A percentile compares a stretch with the other conserved stretches of the same genome.
phyloP scores from a whole-genome alignment of 495 filamentous ascomycete species.

The Pyrenopolyporus hunteri region DNA sequence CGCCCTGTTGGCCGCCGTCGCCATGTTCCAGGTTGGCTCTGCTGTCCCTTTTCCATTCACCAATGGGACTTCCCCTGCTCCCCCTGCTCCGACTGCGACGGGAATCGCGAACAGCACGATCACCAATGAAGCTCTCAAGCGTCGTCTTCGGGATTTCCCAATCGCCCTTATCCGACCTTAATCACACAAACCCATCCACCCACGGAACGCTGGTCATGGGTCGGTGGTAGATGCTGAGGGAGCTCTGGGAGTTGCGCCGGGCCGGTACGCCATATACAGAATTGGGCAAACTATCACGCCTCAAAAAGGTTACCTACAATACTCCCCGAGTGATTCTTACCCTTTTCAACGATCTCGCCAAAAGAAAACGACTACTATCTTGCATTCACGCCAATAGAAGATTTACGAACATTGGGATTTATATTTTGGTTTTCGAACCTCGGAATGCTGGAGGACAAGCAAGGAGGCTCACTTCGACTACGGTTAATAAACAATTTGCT shows the following conservation, averaged over 20 bases:
- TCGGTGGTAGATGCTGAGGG: too few species aligned
- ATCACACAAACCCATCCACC: too few species aligned
- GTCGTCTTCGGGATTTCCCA: conserved; percentile 39
- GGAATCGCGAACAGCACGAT: conserved; percentile 20
- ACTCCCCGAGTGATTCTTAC: conserved; percentile 1
- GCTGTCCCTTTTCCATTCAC: conserved; percentile 35
- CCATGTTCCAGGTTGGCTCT: conserved; percentile 38
- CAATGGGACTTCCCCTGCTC: conserved; percentile 25
- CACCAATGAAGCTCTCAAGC: conserved; percentile 20
- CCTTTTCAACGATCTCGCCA: neutral
- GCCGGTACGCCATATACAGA: conserved; percentile 6
- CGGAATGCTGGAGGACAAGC: conserved; percentile 14
- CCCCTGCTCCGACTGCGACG: neutral
- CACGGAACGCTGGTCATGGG: too few species aligned
- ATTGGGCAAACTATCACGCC: neutral
- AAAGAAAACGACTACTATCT: conserved; percentile 21
- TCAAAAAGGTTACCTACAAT: too few species aligned
- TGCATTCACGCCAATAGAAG: conserved; percentile 37
- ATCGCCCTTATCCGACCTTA: conserved; percentile 40
- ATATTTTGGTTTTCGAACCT: conserved; percentile 17
- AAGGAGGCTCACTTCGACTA: conserved; percentile 7
- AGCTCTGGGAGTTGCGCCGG: conserved; percentile 16
- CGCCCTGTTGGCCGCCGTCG: conserved; percentile 38
- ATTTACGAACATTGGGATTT: conserved; percentile 27
- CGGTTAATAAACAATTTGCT: conserved; percentile 18